Evolutionary conservation across 495 filamentous ascomycete genomes (phyloP), one percentile per base, ranked within the genome.

Genomic region (Lichenothelia convexa): DNA sequence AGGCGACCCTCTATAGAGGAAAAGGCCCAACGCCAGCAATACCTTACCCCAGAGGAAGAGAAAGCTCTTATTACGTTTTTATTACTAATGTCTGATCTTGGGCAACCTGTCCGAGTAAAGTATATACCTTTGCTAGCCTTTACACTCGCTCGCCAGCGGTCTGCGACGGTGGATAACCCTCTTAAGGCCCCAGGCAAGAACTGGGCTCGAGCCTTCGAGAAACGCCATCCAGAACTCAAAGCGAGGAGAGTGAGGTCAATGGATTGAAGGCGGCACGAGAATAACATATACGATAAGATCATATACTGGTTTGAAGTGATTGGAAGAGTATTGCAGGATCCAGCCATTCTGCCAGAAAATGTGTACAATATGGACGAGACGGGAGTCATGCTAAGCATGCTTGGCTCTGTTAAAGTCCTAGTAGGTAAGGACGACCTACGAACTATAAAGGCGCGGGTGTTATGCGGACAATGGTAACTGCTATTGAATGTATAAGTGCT

Each of bases 351-450:
- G n/a, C 41, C 55, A n/a, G 43, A 55, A 16, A 54, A 64, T 50
- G 53, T 56, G 27, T 61, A 60, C 38, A 67, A 64, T 42, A 64
- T 67, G 43, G 52, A 67, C 41, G 51, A 67, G 45, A 57, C 49
- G 39, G 45, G 57, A 40, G 40, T 64, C 50, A 29, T 50, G 29
- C 63, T 33, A 1, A 18, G 2, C 9, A 18, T 1, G 8, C 8
- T 18, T 1, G 13, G 8, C 1, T 15, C 2, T 15, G 31, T 1
- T 15, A 18, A 8, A 18, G 35, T 42, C 27, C 24, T 41, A 2
- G 27, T 26, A 21, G 13, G 31, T 8, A 29, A 11, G 9, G 1
- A 29, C 2, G 24, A 9, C 9, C 9, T 29, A 29, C 1, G 15
- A 13, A 29, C 1, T 9, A 11, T 9, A 11, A 9, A 13, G 9